Evolutionary conservation across 441 rosid species (phyloP).

Genomic region (Populus tomentosa): DNA sequence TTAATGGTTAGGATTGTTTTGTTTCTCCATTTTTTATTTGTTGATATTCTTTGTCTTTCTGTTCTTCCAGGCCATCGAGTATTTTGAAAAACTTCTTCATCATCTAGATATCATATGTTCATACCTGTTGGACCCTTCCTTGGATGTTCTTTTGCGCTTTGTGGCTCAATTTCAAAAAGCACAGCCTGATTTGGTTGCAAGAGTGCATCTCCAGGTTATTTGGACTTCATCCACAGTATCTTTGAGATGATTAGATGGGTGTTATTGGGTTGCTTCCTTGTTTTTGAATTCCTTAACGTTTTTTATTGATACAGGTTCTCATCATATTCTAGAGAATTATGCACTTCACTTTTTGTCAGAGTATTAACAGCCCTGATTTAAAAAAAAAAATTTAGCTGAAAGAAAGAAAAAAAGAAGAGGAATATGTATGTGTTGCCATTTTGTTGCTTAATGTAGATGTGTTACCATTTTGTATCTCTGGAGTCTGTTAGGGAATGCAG

Average conservation of each 20-base stretch:
- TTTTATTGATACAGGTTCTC: neutral
- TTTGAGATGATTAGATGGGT: neutral
- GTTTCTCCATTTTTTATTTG: conserved; percentile 10
- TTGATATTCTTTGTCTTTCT: conserved; percentile 24
- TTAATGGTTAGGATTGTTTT: conserved; percentile 16
- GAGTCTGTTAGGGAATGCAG: neutral
- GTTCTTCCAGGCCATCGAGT: conserved; percentile 69
- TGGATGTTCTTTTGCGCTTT: conserved; percentile 71
- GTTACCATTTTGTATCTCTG: neutral
- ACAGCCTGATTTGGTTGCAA: conserved; percentile 84
- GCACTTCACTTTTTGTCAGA: neutral
- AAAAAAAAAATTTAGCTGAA: too few species aligned
- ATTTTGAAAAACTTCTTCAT: conserved; percentile 83
- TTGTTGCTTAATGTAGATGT: neutral
- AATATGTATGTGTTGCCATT: neutral
- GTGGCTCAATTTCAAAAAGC: conserved; percentile 83
- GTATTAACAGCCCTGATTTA: neutral
- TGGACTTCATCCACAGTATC: conserved; percentile 7
- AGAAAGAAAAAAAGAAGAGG: neutral
- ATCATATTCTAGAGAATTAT: neutral
- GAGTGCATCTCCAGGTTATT: conserved; percentile 94
- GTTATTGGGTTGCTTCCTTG: neutral
- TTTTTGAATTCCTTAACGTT: neutral
- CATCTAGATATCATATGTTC: conserved; percentile 78
- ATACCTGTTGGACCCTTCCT: conserved; percentile 55